Base-by-base conservation (phyloP, 1,139 yeast genomes). In the Yamadazyma diddensiae region DNA sequence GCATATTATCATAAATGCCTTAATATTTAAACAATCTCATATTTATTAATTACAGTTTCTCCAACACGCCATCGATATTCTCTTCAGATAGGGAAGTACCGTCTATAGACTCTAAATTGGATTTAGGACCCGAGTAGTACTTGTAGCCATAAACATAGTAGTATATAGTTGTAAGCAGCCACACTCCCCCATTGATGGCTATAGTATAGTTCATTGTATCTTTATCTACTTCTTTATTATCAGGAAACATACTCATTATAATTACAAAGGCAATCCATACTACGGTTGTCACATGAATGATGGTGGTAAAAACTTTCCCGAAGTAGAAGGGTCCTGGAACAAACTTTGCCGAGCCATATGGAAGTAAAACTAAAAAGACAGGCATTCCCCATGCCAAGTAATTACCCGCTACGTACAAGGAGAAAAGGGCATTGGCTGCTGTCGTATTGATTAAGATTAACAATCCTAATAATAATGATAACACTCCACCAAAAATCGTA, bases 291-390 rank as follows among this genome's bases (percentile, higher is more conserved):
- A 38, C 14, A 36, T 61, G 58, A 12, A 63, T 45, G 7, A 47
- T 30, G 8, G 65, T 66, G 2, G 82, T 74, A 32, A 65, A 46
- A 11, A 55, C 38, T 6, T 59, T 54, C 19, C 88, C 88, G 41
- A 79, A 58, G 51, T 75, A 73, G 49, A 81, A 81, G 6, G 76
- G 71, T 7, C 90, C 90, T 0, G 85, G 85, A 13, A 57, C 62
- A 50, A 80, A 80, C 30, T 64, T 58, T 15, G 45, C 41, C 29
- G 55, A 53, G 10, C 77, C 77, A 15, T 57, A 50, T 2, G 76
- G 74, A 21, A 70, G 52, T 29, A 65, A 51, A 1, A 58, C 62
- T 37, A 70, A 52, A 5, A 70, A 46, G 4, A 65, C 57, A 4
- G 77, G 77, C 16, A 53, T 56, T 21, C 64, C 58, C 71, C 62